Percentiles rank a stretch among this genome's conserved stretches.
These are phyloP conservation scores for Coemansia sp. DNA, from an alignment of 192 early-diverging fungal species.

Conservation along the genomic window DNA sequence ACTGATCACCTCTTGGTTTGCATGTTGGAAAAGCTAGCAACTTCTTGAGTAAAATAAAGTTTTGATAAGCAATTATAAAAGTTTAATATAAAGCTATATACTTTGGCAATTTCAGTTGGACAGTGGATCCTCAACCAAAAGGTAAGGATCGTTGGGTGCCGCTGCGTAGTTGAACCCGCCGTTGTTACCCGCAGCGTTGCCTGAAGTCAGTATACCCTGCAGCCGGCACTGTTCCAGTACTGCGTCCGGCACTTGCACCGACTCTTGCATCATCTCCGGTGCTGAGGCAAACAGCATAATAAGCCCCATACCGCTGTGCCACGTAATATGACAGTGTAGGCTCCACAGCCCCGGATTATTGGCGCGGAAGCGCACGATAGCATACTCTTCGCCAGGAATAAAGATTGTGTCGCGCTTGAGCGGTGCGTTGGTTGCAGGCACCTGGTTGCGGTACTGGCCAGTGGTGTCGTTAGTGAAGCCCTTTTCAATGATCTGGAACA, in stretches of 20 bases:
- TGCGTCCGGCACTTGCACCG: constrained; percentile 23
- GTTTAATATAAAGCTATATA: background rate
- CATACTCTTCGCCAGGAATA: constrained; percentile 60
- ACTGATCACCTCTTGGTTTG: background rate
- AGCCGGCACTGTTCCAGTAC: constrained; percentile 61
- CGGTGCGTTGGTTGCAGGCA: background rate
- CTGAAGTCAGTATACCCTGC: constrained; percentile 56
- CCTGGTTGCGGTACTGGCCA: background rate
- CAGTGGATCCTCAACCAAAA: background rate
- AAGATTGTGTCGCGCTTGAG: constrained; percentile 64
- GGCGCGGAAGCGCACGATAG: constrained; percentile 69
- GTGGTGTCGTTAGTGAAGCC: constrained; percentile 22
- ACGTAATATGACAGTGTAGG: constrained; percentile 77
- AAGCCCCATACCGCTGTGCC: constrained; percentile 64
- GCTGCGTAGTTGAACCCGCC: constrained; percentile 26
- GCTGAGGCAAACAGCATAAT: constrained; percentile 67
- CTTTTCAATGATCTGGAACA: constrained; percentile 74
- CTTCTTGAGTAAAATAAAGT: background rate
- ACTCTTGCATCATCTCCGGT: constrained; percentile 56
- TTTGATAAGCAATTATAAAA: background rate
- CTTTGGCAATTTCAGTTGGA: background rate
- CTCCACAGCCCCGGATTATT: constrained; percentile 83
- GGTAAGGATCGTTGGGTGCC: constrained; percentile 16
- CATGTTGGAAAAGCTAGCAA: background rate
- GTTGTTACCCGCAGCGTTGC: constrained; percentile 74